These are phyloP conservation scores for Parachaetomium inaequale DNA, from an alignment of 495 filamentous ascomycete species.

Conservation along the genomic window DNA sequence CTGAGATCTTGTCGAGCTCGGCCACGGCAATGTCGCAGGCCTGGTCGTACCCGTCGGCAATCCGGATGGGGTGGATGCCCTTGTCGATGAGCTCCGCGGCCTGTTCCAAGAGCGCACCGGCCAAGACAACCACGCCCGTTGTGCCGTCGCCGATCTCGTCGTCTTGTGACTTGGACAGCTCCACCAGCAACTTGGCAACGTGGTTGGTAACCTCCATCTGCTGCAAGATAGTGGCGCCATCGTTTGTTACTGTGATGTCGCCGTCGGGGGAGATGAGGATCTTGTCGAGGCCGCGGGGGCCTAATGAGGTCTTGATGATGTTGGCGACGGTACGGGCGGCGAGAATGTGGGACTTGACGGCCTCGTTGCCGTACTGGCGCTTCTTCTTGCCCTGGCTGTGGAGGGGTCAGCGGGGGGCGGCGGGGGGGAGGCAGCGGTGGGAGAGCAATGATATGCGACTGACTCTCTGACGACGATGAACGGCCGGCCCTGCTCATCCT, in stretches of 20 bases:
- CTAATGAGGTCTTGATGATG: constrained; percentile 96
- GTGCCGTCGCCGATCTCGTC: constrained; percentile 99
- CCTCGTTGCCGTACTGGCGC: constrained; percentile 91
- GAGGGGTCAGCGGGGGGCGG: constrained; percentile 20
- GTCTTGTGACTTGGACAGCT: constrained; percentile 98
- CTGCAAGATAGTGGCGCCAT: constrained; percentile 92
- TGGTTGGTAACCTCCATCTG: constrained; percentile 99
- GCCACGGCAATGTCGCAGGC: constrained; percentile 94
- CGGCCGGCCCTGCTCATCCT: constrained; percentile 92
- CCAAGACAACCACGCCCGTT: constrained; percentile 95
- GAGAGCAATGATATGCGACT: constrained; percentile 38
- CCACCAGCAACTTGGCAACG: constrained; percentile 92
- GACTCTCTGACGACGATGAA: constrained; percentile 99
- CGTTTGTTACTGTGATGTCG: constrained; percentile 98
- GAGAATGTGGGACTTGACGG: constrained; percentile 96
- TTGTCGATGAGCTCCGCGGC: constrained; percentile 99
- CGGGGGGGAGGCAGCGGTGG: constrained; percentile 6
- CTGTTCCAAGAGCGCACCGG: constrained; percentile 91
- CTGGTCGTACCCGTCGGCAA: constrained; percentile 96
- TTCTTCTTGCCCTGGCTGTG: constrained; percentile 94
- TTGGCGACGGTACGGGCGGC: constrained; percentile 93
- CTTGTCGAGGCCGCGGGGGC: constrained; percentile 95
- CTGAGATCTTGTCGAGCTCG: constrained; percentile 89
- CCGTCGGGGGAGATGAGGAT: constrained; percentile 98
- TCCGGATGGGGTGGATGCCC: constrained; percentile 96